A percentile compares a stretch with the other conserved stretches of the same genome.
Conservation (phyloP, 306 rosid species). For the Corylus heterophylla region DNA sequence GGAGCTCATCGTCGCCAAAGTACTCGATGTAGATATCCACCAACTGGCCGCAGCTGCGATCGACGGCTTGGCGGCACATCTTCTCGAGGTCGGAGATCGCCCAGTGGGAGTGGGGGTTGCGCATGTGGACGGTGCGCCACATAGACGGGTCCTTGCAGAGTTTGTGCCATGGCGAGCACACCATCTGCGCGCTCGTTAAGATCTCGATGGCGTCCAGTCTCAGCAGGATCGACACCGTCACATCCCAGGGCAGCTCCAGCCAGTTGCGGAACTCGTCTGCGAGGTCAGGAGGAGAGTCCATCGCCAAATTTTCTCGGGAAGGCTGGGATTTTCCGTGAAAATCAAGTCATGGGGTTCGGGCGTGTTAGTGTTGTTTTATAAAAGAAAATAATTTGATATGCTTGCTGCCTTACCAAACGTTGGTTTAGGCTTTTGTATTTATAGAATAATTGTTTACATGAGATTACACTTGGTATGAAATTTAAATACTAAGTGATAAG, state of each 20-base stretch:
- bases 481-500: no score
- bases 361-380: no score
- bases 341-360: no score
- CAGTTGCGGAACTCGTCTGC: constrained; percentile 29
- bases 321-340: not conserved
- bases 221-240: constrained; percentile 42
- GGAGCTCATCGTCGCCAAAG: constrained; percentile 43
- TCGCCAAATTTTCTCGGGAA: no score
- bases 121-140: constrained; percentile 56
- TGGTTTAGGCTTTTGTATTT: no score
- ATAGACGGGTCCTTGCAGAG: constrained; percentile 53
- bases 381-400: no score
- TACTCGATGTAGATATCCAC: constrained; percentile 37
- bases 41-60: constrained; percentile 50
- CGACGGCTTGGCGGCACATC: constrained; percentile 52
- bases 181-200: constrained; percentile 38
- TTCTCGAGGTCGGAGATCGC: constrained; percentile 1
- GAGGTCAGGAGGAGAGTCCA: not conserved
- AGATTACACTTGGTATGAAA: no score
- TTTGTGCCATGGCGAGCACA: constrained; percentile 58
- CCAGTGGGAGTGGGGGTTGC: not conserved
- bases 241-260: constrained; percentile 58
- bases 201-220: constrained; percentile 45
- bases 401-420: no score
- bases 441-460: no score